Evolutionary conservation across 805 yeast species (phyloP).

Genomic region (Ogataea pilisensis): DNA sequence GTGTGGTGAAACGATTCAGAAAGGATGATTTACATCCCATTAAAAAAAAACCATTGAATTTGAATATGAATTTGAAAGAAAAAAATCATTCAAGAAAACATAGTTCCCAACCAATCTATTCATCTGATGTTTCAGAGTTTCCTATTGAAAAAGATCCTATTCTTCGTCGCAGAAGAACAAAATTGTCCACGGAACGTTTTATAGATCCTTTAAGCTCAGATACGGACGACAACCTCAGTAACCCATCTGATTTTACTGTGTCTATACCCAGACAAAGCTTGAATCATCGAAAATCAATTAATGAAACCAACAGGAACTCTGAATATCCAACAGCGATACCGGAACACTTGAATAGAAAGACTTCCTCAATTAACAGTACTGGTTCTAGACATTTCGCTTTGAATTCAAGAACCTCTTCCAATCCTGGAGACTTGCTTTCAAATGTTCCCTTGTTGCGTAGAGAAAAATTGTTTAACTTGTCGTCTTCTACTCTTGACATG

Average conservation of each 20-base stretch:
- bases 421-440: constrained; percentile 83
- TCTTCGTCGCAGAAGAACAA: background rate
- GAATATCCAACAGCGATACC: too few relatives aligned
- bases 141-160: background rate
- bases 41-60: background rate
- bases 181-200: constrained; percentile 5
- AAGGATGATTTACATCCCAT: background rate
- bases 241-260: constrained; percentile 10
- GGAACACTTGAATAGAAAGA: too few relatives aligned
- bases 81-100: background rate
- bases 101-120: background rate
- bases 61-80: background rate
- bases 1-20: constrained; percentile 8
- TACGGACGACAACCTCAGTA: constrained; percentile 21
- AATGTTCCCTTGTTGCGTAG: constrained; percentile 57
- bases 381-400: constrained; percentile 50
- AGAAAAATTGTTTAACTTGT: constrained; percentile 4
- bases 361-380: too few relatives aligned
- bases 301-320: background rate
- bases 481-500: constrained; percentile 10
- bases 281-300: background rate
- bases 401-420: constrained; percentile 52
- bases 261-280: background rate
- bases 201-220: constrained; percentile 18
- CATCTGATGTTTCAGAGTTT: background rate